Percentiles rank a stretch among this genome's conserved stretches.
These are phyloP conservation scores for Didymella glomerata DNA, from an alignment of 2,329 filamentous ascomycete species.

Conservation along the genomic window DNA sequence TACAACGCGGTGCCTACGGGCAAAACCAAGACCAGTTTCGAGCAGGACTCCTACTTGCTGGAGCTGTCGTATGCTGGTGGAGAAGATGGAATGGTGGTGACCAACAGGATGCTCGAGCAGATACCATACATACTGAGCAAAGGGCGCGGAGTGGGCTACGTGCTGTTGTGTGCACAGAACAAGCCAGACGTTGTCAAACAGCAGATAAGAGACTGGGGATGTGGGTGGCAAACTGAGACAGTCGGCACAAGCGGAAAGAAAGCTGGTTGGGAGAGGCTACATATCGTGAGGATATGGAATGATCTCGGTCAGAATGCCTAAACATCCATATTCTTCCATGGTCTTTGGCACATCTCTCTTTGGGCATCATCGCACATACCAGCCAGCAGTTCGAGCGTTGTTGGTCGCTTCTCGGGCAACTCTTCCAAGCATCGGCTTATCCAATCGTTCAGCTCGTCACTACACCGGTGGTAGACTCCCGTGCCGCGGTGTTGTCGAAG, in stretches of 20 bases:
- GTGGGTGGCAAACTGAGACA: slow-evolving; percentile 75
- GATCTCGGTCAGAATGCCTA: slow-evolving; percentile 20
- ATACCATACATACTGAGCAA: slow-evolving; percentile 71
- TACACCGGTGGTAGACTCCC: slow-evolving; percentile 27
- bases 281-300: slow-evolving; percentile 86
- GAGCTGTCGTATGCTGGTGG: slow-evolving; percentile 90
- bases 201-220: slow-evolving; percentile 66
- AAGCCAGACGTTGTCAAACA: slow-evolving; percentile 77
- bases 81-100: slow-evolving; percentile 91
- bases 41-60: slow-evolving; percentile 83
- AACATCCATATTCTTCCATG: slow-evolving; percentile 32
- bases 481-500: not conserved
- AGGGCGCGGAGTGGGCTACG: slow-evolving; percentile 79
- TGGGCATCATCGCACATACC: slow-evolving; percentile 27
- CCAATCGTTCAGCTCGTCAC: slow-evolving; percentile 38
- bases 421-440: slow-evolving; percentile 31
- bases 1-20: slow-evolving; percentile 41
- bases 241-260: slow-evolving; percentile 85
- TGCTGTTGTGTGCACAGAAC: slow-evolving; percentile 91
- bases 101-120: slow-evolving; percentile 75
- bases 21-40: slow-evolving; percentile 62
- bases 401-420: slow-evolving; percentile 23
- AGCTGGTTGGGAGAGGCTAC: slow-evolving; percentile 93
- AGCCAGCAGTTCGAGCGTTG: slow-evolving; percentile 13
- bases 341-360: slow-evolving; percentile 25